phyloP scores from a whole-genome alignment of 352 stramenopile genomes.

The Phytophthora idaei region DNA sequence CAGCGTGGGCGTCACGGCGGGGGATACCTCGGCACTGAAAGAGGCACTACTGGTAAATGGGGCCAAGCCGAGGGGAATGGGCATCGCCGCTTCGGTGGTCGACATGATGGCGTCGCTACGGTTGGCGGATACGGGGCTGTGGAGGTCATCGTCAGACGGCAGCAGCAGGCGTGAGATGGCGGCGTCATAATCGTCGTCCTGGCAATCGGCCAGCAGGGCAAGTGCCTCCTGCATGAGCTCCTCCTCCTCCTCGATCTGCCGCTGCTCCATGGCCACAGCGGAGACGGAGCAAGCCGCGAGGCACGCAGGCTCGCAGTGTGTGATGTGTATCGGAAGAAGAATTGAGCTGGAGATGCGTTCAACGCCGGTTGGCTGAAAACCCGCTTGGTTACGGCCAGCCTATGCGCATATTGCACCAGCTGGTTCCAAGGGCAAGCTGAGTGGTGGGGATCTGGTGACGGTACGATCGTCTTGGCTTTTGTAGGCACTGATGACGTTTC shows the following conservation, averaged over 20 bases:
- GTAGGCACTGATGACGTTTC: constrained; percentile 6
- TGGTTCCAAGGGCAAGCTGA: constrained; percentile 2
- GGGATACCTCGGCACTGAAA: constrained; percentile 18
- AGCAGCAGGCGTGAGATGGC: constrained; percentile 46
- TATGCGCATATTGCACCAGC: constrained; percentile 12
- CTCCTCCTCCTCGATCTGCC: constrained; percentile 38
- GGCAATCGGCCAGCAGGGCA: constrained; percentile 44
- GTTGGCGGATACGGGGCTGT: constrained; percentile 31
- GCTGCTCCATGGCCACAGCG: constrained; percentile 36
- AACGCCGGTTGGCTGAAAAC: constrained; percentile 34
- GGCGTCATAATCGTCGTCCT: constrained; percentile 35
- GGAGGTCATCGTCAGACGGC: constrained; percentile 33
- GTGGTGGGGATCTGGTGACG: constrained; percentile 7
- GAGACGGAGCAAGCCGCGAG: constrained; percentile 24
- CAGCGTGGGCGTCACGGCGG: constrained; percentile 14
- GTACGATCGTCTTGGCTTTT: constrained; percentile 3
- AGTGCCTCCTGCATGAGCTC: constrained; percentile 52
- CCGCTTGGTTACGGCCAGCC: not conserved
- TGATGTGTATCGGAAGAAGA: constrained; percentile 25
- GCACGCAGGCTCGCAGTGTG: constrained; percentile 13
- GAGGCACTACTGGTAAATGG: not conserved
- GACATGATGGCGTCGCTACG: constrained; percentile 9
- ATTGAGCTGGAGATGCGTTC: constrained; percentile 20
- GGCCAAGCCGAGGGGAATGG: not conserved
- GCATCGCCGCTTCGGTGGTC: constrained; percentile 14